Base-by-base conservation (phyloP, 2,329 filamentous ascomycete genomes). In the Paecilomyces fulvus region DNA sequence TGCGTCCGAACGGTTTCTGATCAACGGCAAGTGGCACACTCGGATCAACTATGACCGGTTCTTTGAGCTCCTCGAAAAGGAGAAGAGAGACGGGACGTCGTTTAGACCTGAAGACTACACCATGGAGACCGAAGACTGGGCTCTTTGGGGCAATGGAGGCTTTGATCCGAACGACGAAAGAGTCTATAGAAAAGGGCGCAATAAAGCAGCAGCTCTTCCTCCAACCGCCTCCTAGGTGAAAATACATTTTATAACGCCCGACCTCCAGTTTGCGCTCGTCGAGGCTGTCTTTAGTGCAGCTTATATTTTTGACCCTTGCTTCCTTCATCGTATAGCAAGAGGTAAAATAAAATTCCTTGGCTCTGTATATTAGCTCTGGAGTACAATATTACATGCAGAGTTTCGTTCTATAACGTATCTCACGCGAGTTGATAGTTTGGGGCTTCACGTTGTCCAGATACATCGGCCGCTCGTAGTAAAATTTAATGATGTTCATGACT, bases 21-120 rank as follows among this genome's bases (percentile, higher is more conserved):
- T 86, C 48, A 77, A 88, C 52, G 90, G 86, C 3, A 88, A 84
- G 69, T 97, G 92, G 92, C 89, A 94, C 69, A 96, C 92, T 1
- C 77, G 88, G 52, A 97, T 99, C 65, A 88, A 96, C 70, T 97
- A 96, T 70, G 81, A 88, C 55, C 83, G 80, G 58, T 97, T 96
- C 79, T 97, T 96, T 70, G 79, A 89, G 61, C 80, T 94, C 59
- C 79, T 95, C 9, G 89, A 95, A 72, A 82, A 84, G 68, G 72
- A 75, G 55, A 70, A 74, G 57, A 61, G 61, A 5, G 67, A 72
- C 14, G 83, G 88, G 31, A 83, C 82, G 17, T 82, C 89, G 11
- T 96, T 95, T 79, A 80, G 77, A 8, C 91, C 92, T 0, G 90
- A 96, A 74, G 92, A 97, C 68, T 97, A 97, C 74, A 89, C 95